A percentile compares a stretch with the other conserved stretches of the same genome.
Conservation (phyloP, 2,329 filamentous ascomycete genomes). For the Aspergillus vadensis region DNA sequence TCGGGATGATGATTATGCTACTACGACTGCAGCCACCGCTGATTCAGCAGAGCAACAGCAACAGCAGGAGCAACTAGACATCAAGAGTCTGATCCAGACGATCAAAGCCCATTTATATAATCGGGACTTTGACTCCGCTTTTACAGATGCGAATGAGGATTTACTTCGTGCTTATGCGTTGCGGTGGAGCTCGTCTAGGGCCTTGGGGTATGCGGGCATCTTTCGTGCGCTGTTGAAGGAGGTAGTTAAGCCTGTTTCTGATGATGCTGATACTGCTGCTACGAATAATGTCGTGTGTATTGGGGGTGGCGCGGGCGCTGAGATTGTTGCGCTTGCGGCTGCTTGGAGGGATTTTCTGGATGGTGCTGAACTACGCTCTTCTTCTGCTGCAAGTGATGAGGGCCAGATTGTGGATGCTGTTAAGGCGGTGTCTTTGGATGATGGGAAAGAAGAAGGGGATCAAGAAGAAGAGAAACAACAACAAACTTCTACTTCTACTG, state of each 20-base stretch:
- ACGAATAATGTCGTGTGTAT: slow-evolving; percentile 55
- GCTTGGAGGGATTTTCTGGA: slow-evolving; percentile 47
- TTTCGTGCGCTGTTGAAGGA: slow-evolving; percentile 44
- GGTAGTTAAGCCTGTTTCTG: slow-evolving; percentile 13
- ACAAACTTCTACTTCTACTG: neutral
- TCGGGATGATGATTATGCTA: neutral
- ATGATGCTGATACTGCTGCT: neutral
- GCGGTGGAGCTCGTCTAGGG: slow-evolving; percentile 85
- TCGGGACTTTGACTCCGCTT: slow-evolving; percentile 80
- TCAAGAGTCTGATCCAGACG: slow-evolving; percentile 66
- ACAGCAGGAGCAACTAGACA: slow-evolving; percentile 26
- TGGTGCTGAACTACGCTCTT: neutral
- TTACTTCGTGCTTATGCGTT: slow-evolving; percentile 81
- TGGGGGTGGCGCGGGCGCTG: slow-evolving; percentile 67
- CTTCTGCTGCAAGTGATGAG: neutral
- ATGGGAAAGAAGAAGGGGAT: neutral
- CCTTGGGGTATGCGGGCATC: slow-evolving; percentile 75
- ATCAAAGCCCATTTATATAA: slow-evolving; percentile 85
- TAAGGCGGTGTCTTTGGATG: slow-evolving; percentile 9
- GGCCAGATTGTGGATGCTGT: slow-evolving; percentile 17
- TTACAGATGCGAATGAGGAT: slow-evolving; percentile 63
- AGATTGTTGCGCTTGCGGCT: slow-evolving; percentile 65
- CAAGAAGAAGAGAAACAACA: neutral
- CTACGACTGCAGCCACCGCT: no score
- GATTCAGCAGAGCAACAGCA: no score